Base-by-base conservation (phyloP, 202 grass and related monocot genomes). In the Panicum virgatum region DNA sequence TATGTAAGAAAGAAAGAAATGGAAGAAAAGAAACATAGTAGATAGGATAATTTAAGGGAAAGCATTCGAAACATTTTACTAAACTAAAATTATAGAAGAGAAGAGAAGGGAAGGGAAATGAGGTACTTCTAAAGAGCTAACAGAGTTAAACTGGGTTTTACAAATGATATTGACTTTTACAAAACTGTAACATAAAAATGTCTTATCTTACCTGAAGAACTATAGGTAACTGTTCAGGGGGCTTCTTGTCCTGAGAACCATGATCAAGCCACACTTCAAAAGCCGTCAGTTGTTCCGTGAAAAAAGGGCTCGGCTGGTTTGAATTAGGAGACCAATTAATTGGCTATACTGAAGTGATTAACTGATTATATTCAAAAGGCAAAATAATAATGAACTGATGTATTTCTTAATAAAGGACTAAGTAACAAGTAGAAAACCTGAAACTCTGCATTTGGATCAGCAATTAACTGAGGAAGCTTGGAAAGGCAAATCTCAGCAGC, bases 231-330 rank as follows among this genome's bases (percentile, higher is more conserved):
- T 99, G 96, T 77, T 99, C 96, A 26, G 96, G 96, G 27, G 91
- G 93, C 46, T 96, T 99, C 91, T 99, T 99, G 79, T 92, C 77
- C 83, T 92, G 76, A 42, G 91, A 96, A 23, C 96, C 96, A 90
- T 96, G 92, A 89, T 96, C 96, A 69, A 99, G 91, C 96, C 96
- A 99, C 40, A 99, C 93, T 84, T 99, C 96, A 86, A 99, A 98
- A 62, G 96, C 91, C 79, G 72, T 92, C 87, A 99, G 88, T 67
- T 99, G 93, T 76, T 99, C 96, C 22, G 93, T 99, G 80, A 99
- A 99, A 82, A 99, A 99, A 61, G 78, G 85, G 73, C 96, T 99
- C 9, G 93, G 89, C 96, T 99, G 92, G 59, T 83, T 90, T 75
- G 27, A 62, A 81, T 60, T 53, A 62, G 22, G 57, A 80, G 53